Conservation (phyloP, 306 rosid genomes). For the Dryas octopetala region DNA sequence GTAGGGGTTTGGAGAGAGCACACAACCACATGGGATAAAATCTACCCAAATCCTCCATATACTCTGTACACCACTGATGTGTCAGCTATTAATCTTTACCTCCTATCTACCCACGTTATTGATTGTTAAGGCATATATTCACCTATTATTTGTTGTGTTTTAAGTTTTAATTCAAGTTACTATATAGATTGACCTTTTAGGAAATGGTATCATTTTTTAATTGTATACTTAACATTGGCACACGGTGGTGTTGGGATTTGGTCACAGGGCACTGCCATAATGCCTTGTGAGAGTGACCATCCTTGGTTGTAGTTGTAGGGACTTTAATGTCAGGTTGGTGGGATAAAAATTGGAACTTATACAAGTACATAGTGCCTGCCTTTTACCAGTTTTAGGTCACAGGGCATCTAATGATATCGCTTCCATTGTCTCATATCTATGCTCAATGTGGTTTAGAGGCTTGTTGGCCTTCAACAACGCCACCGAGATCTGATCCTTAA, state of each 20-base stretch:
- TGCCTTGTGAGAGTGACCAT: not conserved
- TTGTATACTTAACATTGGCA: not conserved
- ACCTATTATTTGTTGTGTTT: conserved; percentile 9
- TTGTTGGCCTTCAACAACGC: not conserved
- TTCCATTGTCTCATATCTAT: not conserved
- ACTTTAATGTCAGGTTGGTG: not conserved
- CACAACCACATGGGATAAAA: conserved; percentile 91
- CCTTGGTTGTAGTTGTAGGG: not conserved
- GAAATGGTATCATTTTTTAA: not conserved
- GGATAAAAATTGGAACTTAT: not conserved
- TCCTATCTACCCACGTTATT: conserved; percentile 14
- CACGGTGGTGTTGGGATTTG: not conserved
- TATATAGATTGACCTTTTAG: too few relatives aligned
- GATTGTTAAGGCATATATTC: conserved; percentile 70
- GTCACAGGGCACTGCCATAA: not conserved
- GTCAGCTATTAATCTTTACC: conserved; percentile 69
- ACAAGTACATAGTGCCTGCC: not conserved
- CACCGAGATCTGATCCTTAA: too few relatives aligned
- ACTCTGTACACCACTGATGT: conserved; percentile 73
- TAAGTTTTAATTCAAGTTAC: too few relatives aligned
- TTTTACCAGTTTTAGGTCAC: not conserved
- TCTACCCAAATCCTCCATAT: conserved; percentile 63
- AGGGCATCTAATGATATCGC: not conserved
- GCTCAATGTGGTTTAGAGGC: too few relatives aligned
- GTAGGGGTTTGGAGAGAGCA: conserved; percentile 87